Base-by-base conservation (phyloP, 257 asterid species). In the Scutellaria barbata region DNA sequence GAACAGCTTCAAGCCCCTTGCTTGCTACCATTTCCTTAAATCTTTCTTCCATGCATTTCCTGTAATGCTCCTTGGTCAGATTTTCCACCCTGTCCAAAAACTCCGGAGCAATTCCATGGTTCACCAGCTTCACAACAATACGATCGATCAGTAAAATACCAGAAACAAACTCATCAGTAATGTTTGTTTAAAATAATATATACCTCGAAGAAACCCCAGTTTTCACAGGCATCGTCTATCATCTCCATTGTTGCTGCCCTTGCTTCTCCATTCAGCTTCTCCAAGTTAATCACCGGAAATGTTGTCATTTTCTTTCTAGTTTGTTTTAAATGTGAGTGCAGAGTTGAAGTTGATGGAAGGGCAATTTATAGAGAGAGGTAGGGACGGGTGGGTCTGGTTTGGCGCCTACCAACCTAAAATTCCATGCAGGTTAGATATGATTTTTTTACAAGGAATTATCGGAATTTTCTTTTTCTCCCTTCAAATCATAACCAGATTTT, bases 141-240 rank as follows among this genome's bases (percentile, higher is more conserved):
- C 9, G 25, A 30, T 3, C 35, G 25, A 22, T 22, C 35, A 30
- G 3, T 30, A 30, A 25, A 2, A 30, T 30, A 22, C 1, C 25
- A 22, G 25, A 22, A 22, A 22, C 25, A 0, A n/a, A n/a, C n/a
- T n/a, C n/a, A n/a, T n/a, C 25, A 22, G 1, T 22, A 22, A 2
- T 22, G 1, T 22, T 22, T 22, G 25, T 22, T 22, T 22, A 22
- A 22, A 22, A 22, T 22, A 22, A 22, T 22, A 22, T 22, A 22
- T 79, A 83, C 90, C 90, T 85, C 88, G 40, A 85, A 85, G 81
- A 85, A 85, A 0, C 90, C 90, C 88, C 88, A 85, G 76, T 83
- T 85, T 50, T 83, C 84, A 33, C 90, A 85, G 14, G 90, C 90
- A 64, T 85, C 88, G 7, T 77, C 63, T 66, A 83, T 81, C 60